Evolutionary conservation across 441 rosid species (phyloP).

Genomic region (Populus hybrid): DNA sequence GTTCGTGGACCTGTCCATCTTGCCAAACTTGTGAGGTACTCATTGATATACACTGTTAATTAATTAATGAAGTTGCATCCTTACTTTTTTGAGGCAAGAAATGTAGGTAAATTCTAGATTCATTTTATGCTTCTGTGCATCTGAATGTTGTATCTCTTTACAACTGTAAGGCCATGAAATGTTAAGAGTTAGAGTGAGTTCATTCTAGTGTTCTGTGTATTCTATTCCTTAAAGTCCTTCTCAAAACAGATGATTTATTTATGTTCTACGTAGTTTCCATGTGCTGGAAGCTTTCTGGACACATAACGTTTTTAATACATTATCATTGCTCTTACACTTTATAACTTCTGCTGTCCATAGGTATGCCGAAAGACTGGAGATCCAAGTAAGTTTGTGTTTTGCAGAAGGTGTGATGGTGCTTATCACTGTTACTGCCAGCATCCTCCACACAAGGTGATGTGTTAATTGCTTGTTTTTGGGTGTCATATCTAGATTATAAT

Average conservation of each 20-base stretch:
- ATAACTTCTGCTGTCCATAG: slow-evolving; percentile 33
- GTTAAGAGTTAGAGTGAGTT: background rate
- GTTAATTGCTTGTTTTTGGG: slow-evolving; percentile 16
- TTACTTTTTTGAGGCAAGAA: background rate
- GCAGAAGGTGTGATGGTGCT: slow-evolving; percentile 96
- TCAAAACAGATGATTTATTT: background rate
- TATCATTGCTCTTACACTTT: slow-evolving; percentile 14
- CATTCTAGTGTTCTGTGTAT: background rate
- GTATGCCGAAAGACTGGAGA: slow-evolving; percentile 86
- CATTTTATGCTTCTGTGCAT: background rate
- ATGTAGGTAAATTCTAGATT: background rate
- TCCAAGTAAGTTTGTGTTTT: slow-evolving; percentile 93
- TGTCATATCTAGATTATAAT: slow-evolving; percentile 16
- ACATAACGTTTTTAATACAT: background rate
- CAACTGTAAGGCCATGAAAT: background rate
- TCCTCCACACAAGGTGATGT: slow-evolving; percentile 91
- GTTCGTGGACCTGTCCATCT: slow-evolving; percentile 93
- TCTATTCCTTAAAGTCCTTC: background rate
- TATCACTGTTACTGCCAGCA: slow-evolving; percentile 99
- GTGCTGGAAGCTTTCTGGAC: background rate
- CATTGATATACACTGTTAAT: background rate
- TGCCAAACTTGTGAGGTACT: slow-evolving; percentile 90
- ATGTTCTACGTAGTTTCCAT: background rate
- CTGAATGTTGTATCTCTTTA: background rate
- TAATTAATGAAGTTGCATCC: background rate